Conservation (phyloP, 2,329 filamentous ascomycete species). For the Trichoderma hamatum region DNA sequence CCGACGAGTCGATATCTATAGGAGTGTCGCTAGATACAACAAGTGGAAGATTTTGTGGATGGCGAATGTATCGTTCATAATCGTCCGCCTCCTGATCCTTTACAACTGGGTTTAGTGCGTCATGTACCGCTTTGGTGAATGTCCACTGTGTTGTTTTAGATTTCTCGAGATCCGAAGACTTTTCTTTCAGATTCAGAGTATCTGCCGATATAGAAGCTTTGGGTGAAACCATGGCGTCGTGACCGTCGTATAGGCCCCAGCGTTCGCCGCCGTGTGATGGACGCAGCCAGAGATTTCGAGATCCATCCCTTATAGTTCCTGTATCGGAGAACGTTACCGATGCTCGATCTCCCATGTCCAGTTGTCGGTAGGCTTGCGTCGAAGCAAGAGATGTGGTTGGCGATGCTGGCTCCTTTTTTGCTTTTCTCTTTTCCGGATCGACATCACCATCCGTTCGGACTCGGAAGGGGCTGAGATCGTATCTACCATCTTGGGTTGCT, state of each 20-base stretch:
- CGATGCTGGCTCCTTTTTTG: slow-evolving; percentile 65
- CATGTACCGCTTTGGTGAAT: slow-evolving; percentile 80
- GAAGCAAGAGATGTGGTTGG: slow-evolving; percentile 64
- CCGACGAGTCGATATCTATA: slow-evolving; percentile 59
- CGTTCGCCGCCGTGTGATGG: slow-evolving; percentile 44
- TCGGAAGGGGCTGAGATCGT: slow-evolving; percentile 86
- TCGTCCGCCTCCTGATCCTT: slow-evolving; percentile 76
- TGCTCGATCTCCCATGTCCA: slow-evolving; percentile 44
- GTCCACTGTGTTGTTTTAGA: slow-evolving; percentile 84
- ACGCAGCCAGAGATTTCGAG: slow-evolving; percentile 61
- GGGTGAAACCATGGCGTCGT: slow-evolving; percentile 13
- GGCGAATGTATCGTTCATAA: slow-evolving; percentile 84
- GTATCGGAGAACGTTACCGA: slow-evolving; percentile 46
- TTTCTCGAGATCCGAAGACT: slow-evolving; percentile 70
- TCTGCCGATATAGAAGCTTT: slow-evolving; percentile 11
- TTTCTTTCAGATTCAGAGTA: slow-evolving; percentile 48
- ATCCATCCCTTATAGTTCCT: slow-evolving; percentile 51
- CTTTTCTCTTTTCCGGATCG: slow-evolving; percentile 63
- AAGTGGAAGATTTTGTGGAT: slow-evolving; percentile 85
- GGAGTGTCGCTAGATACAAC: slow-evolving; percentile 72
- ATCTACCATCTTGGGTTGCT: slow-evolving; percentile 70
- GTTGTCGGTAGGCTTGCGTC: slow-evolving; percentile 28
- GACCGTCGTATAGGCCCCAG: slow-evolving; percentile 25
- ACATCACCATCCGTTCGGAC: slow-evolving; percentile 68
- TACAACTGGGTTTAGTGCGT: slow-evolving; percentile 84